phyloP scores from a whole-genome alignment of 108 stramenopile species.

The Pseudonitzschia delicatissima region DNA sequence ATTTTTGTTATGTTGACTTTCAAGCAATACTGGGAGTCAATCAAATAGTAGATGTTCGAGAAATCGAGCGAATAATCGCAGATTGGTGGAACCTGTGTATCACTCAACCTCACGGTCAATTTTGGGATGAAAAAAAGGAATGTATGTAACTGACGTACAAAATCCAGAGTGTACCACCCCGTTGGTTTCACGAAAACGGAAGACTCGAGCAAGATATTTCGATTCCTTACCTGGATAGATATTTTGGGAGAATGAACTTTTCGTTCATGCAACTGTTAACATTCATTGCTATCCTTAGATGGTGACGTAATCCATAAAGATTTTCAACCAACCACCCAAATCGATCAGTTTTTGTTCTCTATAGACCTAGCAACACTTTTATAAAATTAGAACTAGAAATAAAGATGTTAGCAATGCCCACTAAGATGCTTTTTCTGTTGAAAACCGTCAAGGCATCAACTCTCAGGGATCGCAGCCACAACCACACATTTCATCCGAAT shows the following conservation, averaged over 20 bases:
- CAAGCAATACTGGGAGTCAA: too few species aligned
- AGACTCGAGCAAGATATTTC: too few species aligned
- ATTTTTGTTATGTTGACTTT: too few species aligned
- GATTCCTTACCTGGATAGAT: too few species aligned
- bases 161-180: slow-evolving; percentile 8
- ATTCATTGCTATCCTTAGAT: too few species aligned
- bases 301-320: too few species aligned
- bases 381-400: background rate
- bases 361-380: background rate
- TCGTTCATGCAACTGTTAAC: too few species aligned
- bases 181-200: background rate
- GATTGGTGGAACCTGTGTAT: background rate
- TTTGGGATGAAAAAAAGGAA: slow-evolving; percentile 4
- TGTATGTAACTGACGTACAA: slow-evolving; percentile 1
- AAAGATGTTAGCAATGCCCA: background rate
- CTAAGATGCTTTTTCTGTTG: background rate
- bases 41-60: background rate
- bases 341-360: background rate
- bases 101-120: background rate
- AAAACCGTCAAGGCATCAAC: slow-evolving; percentile 7
- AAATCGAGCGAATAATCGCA: background rate
- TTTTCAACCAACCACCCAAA: too few species aligned
- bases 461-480: slow-evolving; percentile 10
- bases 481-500: slow-evolving; percentile 9
- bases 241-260: too few species aligned